Evolutionary conservation across 306 rosid species (phyloP).

Genomic region (Glycine soja): DNA sequence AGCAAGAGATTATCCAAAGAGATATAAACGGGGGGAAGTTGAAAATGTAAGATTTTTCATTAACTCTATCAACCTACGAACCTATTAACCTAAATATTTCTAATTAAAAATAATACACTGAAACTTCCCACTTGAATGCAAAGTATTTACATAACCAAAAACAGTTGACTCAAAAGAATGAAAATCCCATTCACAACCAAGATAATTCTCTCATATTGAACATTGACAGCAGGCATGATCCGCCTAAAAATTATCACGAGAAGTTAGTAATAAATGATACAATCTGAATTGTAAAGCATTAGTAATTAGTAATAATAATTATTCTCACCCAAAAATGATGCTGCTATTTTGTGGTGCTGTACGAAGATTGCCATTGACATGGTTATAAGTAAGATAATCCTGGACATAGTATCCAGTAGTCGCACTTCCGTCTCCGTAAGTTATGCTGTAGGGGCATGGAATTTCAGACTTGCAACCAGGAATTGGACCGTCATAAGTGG

Average conservation of each 20-base stretch:
- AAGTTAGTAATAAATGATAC: constrained; percentile 25
- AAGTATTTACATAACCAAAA: constrained; percentile 32
- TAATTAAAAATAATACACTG: constrained; percentile 14
- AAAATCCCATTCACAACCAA: background rate
- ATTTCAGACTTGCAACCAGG: constrained; percentile 65
- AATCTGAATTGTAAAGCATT: constrained; percentile 2
- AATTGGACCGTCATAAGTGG: constrained; percentile 67
- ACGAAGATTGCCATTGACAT: constrained; percentile 67
- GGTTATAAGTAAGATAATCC: constrained; percentile 74
- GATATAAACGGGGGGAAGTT: constrained; percentile 15
- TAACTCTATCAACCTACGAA: constrained; percentile 27
- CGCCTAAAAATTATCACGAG: background rate
- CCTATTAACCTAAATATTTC: constrained; percentile 23
- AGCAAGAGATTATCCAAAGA: constrained; percentile 31
- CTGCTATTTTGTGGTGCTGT: constrained; percentile 68
- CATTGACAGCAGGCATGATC: constrained; percentile 19
- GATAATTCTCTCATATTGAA: constrained; percentile 30
- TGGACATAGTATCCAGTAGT: constrained; percentile 82
- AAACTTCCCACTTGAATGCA: constrained; percentile 30
- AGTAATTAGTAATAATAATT: constrained; percentile 6
- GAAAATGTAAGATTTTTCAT: background rate
- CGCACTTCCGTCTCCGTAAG: constrained; percentile 93
- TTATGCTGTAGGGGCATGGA: constrained; percentile 73
- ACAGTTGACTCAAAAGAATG: constrained; percentile 26
- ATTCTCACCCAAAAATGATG: constrained; percentile 80